phyloP scores from a whole-genome alignment of 176 grass and related monocot genomes.

The Musa itinerans region DNA sequence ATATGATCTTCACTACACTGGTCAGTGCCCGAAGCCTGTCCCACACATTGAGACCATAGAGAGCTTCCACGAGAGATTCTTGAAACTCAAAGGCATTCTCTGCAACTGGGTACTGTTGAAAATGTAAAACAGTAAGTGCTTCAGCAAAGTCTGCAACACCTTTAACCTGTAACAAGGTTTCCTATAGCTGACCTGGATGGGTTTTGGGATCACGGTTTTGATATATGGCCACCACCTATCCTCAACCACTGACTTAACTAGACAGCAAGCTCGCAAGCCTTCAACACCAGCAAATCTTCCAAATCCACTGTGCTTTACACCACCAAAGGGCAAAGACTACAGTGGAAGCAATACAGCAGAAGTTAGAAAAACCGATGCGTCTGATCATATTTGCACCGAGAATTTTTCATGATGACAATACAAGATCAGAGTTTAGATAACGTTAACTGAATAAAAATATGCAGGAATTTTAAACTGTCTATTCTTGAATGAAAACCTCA shows the following conservation, averaged over 20 bases:
- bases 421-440: background rate
- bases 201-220: conserved; percentile 83
- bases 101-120: conserved; percentile 70
- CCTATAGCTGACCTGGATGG: conserved; percentile 63
- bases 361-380: background rate
- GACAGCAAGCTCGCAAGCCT: conserved; percentile 90
- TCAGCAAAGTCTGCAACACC: background rate
- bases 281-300: conserved; percentile 94
- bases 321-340: conserved; percentile 93
- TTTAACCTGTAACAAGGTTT: background rate
- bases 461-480: background rate
- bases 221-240: conserved; percentile 95
- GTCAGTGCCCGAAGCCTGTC: conserved; percentile 66
- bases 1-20: conserved; percentile 67
- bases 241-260: conserved; percentile 86
- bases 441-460: background rate
- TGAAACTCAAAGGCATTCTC: conserved; percentile 92
- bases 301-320: conserved; percentile 94
- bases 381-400: background rate
- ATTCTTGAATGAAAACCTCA: background rate
- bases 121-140: background rate
- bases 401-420: background rate
- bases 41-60: conserved; percentile 74
- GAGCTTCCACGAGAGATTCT: conserved; percentile 68
- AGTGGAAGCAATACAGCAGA: background rate